Conservation (phyloP, 192 early-diverging fungal species). For the Linnemannia elongata region DNA sequence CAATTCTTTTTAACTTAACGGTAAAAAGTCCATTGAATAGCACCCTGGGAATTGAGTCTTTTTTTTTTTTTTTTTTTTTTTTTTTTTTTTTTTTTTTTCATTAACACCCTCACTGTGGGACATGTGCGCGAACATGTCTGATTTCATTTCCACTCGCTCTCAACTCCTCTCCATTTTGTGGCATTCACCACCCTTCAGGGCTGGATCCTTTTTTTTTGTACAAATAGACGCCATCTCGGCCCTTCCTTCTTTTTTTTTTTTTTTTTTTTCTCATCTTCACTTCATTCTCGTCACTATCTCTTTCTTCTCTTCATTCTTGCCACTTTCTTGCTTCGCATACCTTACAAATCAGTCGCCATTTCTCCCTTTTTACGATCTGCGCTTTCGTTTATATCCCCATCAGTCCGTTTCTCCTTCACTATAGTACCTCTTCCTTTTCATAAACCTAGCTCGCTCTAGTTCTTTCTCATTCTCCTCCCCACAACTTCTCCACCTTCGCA, state of each 20-base stretch:
- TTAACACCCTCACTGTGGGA: neutral
- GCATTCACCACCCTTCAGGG: neutral
- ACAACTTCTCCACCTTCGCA: neutral
- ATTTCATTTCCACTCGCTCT: neutral
- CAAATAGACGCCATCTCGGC: slow-evolving; percentile 12
- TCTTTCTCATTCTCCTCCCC: neutral
- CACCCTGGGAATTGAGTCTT: neutral
- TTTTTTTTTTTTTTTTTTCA: too few species aligned
- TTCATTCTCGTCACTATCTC: neutral
- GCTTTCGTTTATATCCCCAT: neutral
- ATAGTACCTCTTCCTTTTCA: neutral
- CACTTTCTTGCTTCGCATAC: neutral
- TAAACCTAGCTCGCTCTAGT: neutral
- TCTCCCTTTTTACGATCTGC: neutral
- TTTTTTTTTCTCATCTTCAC: neutral
- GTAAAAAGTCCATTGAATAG: neutral
- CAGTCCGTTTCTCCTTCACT: too few species aligned
- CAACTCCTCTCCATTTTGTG: too few species aligned
- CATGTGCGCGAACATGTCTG: neutral
- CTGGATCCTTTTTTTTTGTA: slow-evolving; percentile 14
- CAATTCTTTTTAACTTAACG: neutral
- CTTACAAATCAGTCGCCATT: neutral
- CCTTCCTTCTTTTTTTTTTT: neutral
- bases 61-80: too few species aligned
- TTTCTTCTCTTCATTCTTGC: neutral